Conservation (phyloP, 1,139 yeast genomes). For the Candida labiduridarum region DNA sequence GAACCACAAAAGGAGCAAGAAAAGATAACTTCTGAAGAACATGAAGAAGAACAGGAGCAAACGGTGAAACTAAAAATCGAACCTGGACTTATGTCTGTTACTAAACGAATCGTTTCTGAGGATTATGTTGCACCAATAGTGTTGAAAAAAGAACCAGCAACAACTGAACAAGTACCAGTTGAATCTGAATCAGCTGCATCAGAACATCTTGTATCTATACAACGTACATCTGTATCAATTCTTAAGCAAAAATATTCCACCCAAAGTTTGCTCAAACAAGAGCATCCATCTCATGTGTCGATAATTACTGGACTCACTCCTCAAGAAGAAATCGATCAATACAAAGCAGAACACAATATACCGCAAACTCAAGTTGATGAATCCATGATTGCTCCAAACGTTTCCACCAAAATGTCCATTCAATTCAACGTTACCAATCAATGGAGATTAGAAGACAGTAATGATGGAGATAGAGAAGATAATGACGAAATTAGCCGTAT, state of each 20-base stretch:
- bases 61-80: neutral
- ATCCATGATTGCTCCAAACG: slow-evolving; percentile 13
- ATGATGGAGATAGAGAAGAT: slow-evolving; percentile 48
- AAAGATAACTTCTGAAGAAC: neutral
- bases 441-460: slow-evolving; percentile 46
- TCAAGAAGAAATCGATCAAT: slow-evolving; percentile 16
- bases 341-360: neutral
- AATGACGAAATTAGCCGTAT: slow-evolving; percentile 29
- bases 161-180: neutral
- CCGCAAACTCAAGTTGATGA: slow-evolving; percentile 2
- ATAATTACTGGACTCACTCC: slow-evolving; percentile 14
- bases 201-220: no score
- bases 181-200: neutral
- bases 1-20: neutral
- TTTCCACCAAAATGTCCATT: slow-evolving; percentile 30
- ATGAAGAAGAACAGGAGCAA: slow-evolving; percentile 1
- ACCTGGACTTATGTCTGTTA: neutral
- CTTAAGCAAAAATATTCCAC: slow-evolving; percentile 1
- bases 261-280: slow-evolving; percentile 2
- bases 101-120: neutral
- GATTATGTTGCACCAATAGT: neutral
- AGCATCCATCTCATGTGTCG: slow-evolving; percentile 10
- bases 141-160: neutral
- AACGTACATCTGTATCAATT: neutral
- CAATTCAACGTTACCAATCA: slow-evolving; percentile 40